Conservation (phyloP, 768 basidiomycete genomes). For the Rickenella mellea region DNA sequence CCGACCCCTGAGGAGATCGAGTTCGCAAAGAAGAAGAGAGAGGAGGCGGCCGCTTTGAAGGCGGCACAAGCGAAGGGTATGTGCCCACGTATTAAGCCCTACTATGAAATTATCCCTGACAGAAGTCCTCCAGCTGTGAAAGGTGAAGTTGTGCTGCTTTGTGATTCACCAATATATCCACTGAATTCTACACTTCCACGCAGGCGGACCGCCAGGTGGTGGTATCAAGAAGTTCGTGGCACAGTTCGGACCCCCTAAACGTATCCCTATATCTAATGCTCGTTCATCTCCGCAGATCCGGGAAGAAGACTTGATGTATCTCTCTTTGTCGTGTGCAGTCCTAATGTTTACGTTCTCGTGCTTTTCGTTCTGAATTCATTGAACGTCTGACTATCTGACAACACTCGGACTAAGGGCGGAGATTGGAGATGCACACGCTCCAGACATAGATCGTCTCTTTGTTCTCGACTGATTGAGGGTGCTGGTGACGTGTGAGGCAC, state of each 20-base stretch:
- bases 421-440: too few relatives aligned
- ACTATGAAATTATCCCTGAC: conserved; percentile 1
- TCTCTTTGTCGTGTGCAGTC: too few relatives aligned
- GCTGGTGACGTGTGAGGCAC: too few relatives aligned
- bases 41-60: conserved; percentile 64
- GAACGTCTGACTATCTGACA: too few relatives aligned
- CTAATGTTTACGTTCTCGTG: too few relatives aligned
- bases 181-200: not conserved
- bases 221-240: conserved; percentile 84
- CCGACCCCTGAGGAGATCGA: conserved; percentile 61
- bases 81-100: conserved; percentile 10
- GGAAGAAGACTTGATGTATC: too few relatives aligned
- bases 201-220: conserved; percentile 61
- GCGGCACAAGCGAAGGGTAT: conserved; percentile 64
- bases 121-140: conserved; percentile 35
- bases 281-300: conserved; percentile 36
- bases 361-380: too few relatives aligned
- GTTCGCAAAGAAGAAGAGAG: conserved; percentile 72
- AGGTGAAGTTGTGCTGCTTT: conserved; percentile 25
- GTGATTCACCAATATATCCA: not conserved
- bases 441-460: too few relatives aligned
- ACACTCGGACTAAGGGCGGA: too few relatives aligned
- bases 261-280: not conserved
- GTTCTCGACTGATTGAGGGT: too few relatives aligned
- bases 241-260: too few relatives aligned